Percentiles rank a stretch among this genome's conserved stretches.
phyloP scores from a whole-genome alignment of 2,329 filamentous ascomycete genomes.

The Trichoderma citrinoviride region DNA sequence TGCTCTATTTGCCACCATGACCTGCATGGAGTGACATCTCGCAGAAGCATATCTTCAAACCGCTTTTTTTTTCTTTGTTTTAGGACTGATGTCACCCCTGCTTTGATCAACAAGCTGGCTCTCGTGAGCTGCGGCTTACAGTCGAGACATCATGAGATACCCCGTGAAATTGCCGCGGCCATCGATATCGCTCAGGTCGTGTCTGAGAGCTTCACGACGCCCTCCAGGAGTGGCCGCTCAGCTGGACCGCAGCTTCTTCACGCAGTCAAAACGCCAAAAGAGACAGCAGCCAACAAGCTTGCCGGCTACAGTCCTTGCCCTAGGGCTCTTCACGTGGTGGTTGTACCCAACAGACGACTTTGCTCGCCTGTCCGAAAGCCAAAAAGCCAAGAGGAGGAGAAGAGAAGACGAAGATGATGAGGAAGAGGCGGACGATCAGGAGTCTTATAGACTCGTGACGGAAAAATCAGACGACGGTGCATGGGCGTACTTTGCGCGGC shows the following conservation, averaged over 20 bases:
- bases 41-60: background rate
- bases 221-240: constrained; percentile 24
- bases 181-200: constrained; percentile 13
- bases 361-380: constrained; percentile 33
- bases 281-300: constrained; percentile 25
- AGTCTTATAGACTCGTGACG: constrained; percentile 9
- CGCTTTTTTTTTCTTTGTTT: background rate
- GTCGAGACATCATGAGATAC: constrained; percentile 22
- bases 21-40: background rate
- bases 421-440: constrained; percentile 23
- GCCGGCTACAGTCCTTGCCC: constrained; percentile 36
- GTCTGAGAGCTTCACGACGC: constrained; percentile 4
- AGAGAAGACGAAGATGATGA: constrained; percentile 25
- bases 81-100: background rate
- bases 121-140: background rate
- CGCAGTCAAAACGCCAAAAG: constrained; percentile 25
- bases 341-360: constrained; percentile 46
- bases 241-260: constrained; percentile 25
- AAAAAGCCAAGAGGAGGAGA: constrained; percentile 1
- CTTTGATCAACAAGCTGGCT: background rate
- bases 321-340: constrained; percentile 43
- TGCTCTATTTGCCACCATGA: background rate
- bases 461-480: constrained; percentile 37
- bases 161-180: constrained; percentile 18
- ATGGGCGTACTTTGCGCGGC: constrained; percentile 48